Conservation (phyloP, 371 early-diverging fungal species). For the Mucor circinelloides region DNA sequence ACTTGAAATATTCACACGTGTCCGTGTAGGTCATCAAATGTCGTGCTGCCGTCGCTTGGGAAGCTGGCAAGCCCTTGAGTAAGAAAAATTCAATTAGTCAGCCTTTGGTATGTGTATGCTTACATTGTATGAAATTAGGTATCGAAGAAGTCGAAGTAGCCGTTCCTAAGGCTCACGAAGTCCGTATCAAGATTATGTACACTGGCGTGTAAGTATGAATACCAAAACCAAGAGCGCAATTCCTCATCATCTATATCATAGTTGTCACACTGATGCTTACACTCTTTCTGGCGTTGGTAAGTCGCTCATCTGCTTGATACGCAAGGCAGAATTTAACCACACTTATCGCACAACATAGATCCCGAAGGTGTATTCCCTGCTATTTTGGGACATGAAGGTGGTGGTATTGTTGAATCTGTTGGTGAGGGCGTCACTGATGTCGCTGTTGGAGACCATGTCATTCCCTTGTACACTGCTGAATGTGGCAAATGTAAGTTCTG, state of each 20-base stretch:
- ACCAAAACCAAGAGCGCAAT: neutral
- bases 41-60: constrained; percentile 96
- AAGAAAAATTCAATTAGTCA: constrained; percentile 29
- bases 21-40: constrained; percentile 76
- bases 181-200: constrained; percentile 89
- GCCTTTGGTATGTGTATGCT: neutral
- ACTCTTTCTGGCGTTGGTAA: constrained; percentile 87
- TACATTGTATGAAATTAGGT: constrained; percentile 43
- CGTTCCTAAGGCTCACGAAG: constrained; percentile 94
- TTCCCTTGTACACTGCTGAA: constrained; percentile 94
- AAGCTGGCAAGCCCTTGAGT: constrained; percentile 89
- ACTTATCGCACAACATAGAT: constrained; percentile 44
- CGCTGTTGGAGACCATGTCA: constrained; percentile 90
- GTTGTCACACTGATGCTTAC: constrained; percentile 94
- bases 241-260: constrained; percentile 11
- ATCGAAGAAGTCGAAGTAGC: constrained; percentile 93
- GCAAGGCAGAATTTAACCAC: neutral
- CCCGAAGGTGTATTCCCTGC: constrained; percentile 90
- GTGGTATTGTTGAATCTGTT: constrained; percentile 94
- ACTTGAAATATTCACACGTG: neutral
- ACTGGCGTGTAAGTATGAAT: constrained; percentile 80
- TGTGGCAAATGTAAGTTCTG: constrained; percentile 96
- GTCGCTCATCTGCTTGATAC: neutral
- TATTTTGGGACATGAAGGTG: constrained; percentile 96
- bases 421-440: constrained; percentile 96